Base-by-base conservation (phyloP, 2,329 filamentous ascomycete species). In the Alternaria sp. region DNA sequence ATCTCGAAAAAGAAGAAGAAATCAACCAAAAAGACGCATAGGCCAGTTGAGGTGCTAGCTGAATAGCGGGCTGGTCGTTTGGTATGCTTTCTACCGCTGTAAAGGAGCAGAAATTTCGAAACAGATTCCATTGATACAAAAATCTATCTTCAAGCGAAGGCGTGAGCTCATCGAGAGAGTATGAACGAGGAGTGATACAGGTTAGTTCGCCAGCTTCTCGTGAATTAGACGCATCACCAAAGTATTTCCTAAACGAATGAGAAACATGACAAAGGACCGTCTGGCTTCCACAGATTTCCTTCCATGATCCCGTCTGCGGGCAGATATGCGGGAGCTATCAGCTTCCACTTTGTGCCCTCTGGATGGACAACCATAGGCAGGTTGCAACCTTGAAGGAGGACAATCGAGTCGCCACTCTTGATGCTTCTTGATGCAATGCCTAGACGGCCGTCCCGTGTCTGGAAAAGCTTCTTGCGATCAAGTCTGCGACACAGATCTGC, bases 11-110 rank as follows among this genome's bases (percentile, higher is more conserved):
- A 39, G n/a, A 39, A 39, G 7, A 39, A 39, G n/a, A 39, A 39
- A 1, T 1, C 7, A 14, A 0, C 0, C 0, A 20, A 20, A 1
- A 38, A 0, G 16, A 38, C 3, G 9, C 14, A 11, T n/a, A 18
- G 6, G 36, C 16, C 36, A 38, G 11, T 7, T 0, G 36, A 38
- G 0, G 16, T 38, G 14, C 36, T n/a, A 1, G 11, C 11, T 1
- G 16, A n/a, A 14, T 47, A 28, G 14, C 1, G 32, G 32, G 9
- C 30, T 32, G 30, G 4, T 32, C 30, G 30, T 1, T 32, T 32
- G 1, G 30, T 12, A 32, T 32, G 9, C 3, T 1, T 32, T 32
- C 30, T 4, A 32, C 9, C 4, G 1, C 9, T 32, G 30, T 32
- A 12, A 3, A 4, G 9, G 30, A 1, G 2, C 11, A 32, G 30